phyloP scores from a whole-genome alignment of 108 stramenopile genomes.

The Cyclotella atomus region DNA sequence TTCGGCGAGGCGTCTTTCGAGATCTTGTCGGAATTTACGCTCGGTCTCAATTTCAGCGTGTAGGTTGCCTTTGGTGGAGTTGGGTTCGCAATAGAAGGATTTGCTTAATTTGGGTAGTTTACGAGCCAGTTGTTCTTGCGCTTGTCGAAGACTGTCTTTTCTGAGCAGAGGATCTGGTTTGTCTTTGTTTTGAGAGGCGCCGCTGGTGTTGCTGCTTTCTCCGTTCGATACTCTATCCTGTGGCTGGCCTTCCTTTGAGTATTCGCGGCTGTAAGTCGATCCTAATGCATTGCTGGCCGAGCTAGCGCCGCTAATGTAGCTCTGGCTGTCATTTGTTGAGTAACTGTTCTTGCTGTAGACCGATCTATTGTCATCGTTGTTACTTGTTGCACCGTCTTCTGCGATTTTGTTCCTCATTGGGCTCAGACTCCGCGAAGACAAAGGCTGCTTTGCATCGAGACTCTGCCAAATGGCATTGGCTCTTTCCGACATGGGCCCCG shows the following conservation, averaged over 20 bases:
- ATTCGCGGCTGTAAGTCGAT: background rate
- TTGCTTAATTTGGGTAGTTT: slow-evolving; percentile 3
- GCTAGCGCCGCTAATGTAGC: slow-evolving; percentile 43
- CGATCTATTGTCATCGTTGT: background rate
- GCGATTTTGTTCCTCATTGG: background rate
- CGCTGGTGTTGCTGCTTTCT: background rate
- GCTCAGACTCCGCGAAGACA: background rate
- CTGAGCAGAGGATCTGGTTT: background rate
- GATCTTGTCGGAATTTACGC: slow-evolving; percentile 26
- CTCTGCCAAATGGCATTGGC: slow-evolving; percentile 38
- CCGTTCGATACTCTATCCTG: background rate
- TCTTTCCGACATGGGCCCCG: slow-evolving; percentile 33
- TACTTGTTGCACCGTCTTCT: background rate
- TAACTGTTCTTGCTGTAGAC: slow-evolving; percentile 11
- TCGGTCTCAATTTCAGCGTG: slow-evolving; percentile 31
- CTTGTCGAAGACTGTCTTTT: slow-evolving; percentile 28
- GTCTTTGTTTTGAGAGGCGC: background rate
- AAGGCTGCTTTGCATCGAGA: background rate
- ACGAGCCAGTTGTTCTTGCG: slow-evolving; percentile 18
- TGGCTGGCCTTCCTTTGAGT: background rate
- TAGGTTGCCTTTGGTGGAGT: slow-evolving; percentile 21
- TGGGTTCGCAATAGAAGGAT: slow-evolving; percentile 10
- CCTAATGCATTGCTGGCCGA: slow-evolving; percentile 32
- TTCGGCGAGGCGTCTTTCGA: slow-evolving; percentile 35
- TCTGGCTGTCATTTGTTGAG: background rate